A percentile compares a stretch with the other conserved stretches of the same genome.
phyloP scores from a whole-genome alignment of 192 early-diverging fungal species.

The Coemansia sp. region DNA sequence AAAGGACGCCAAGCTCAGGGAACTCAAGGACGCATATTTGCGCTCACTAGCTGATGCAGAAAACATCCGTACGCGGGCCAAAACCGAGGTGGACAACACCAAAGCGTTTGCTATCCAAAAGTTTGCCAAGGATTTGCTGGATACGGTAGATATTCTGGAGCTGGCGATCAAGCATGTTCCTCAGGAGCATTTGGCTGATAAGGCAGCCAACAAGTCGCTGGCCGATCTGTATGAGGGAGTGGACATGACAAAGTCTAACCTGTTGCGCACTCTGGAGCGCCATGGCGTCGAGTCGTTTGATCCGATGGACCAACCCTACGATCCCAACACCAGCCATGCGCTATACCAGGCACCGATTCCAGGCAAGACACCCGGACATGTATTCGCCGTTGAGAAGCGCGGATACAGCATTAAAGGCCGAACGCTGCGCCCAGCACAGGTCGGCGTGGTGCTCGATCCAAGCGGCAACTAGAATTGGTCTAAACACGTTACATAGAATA shows the following conservation, averaged over 20 bases:
- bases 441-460: conserved; percentile 82
- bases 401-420: conserved; percentile 93
- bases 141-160: conserved; percentile 85
- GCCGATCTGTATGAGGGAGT: conserved; percentile 85
- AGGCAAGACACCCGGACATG: conserved; percentile 82
- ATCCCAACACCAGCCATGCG: conserved; percentile 92
- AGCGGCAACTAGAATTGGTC: conserved; percentile 34
- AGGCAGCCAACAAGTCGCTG: conserved; percentile 60
- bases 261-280: conserved; percentile 82
- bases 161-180: conserved; percentile 90
- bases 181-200: conserved; percentile 55
- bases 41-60: conserved; percentile 94
- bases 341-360: conserved; percentile 89
- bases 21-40: conserved; percentile 77
- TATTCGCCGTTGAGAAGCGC: conserved; percentile 86
- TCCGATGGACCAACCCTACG: conserved; percentile 86
- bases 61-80: conserved; percentile 87
- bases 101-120: conserved; percentile 92
- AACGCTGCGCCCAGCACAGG: conserved; percentile 90
- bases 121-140: conserved; percentile 96
- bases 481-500: too few species aligned
- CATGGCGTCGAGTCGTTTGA: conserved; percentile 81
- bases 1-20: conserved; percentile 54
- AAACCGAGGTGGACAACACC: conserved; percentile 77
- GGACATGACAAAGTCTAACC: conserved; percentile 78